phyloP scores from a whole-genome alignment of 2,329 filamentous ascomycete species.

The Drechslera avenae region DNA sequence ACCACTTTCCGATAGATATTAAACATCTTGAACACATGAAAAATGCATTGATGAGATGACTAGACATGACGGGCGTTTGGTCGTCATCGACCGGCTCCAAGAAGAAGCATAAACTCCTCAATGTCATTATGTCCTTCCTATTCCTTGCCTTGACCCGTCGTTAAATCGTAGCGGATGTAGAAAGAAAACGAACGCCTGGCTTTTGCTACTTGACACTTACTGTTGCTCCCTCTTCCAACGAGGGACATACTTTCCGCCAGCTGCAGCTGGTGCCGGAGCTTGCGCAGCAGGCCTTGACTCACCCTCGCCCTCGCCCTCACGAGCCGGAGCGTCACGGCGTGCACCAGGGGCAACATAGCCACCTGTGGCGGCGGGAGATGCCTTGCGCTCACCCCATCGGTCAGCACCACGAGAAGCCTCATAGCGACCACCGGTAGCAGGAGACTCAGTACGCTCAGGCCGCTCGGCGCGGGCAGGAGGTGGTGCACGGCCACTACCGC shows the following conservation, averaged over 20 bases:
- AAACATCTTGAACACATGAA: too few relatives aligned
- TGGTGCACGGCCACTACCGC: slow-evolving; percentile 36
- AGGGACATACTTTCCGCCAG: slow-evolving; percentile 49
- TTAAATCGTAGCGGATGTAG: slow-evolving; percentile 11
- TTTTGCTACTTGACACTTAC: slow-evolving; percentile 9
- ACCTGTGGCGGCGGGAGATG: slow-evolving; percentile 40
- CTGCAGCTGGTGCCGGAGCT: slow-evolving; percentile 24
- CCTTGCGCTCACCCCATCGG: slow-evolving; percentile 39
- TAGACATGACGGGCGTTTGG: slow-evolving; percentile 9
- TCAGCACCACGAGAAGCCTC: slow-evolving; percentile 27
- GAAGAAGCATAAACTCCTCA: slow-evolving; percentile 13
- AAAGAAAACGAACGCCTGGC: slow-evolving; percentile 11
- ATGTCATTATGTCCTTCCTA: slow-evolving; percentile 15
- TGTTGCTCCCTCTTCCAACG: slow-evolving; percentile 40
- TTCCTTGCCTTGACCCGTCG: slow-evolving; percentile 10
- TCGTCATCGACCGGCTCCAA: slow-evolving; percentile 16
- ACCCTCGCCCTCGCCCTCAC: slow-evolving; percentile 33
- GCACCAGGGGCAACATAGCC: slow-evolving; percentile 34
- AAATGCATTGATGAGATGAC: slow-evolving; percentile 13
- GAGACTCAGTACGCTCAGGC: slow-evolving; percentile 33
- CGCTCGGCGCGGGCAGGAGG: slow-evolving; percentile 27
- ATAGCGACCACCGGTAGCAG: slow-evolving; percentile 20
- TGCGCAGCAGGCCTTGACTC: slow-evolving; percentile 33
- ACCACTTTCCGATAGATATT: too few relatives aligned
- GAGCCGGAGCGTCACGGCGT: slow-evolving; percentile 32